These are phyloP conservation scores for Gossypium anomalum DNA, from an alignment of 345 rosid genomes.

Conservation along the genomic window DNA sequence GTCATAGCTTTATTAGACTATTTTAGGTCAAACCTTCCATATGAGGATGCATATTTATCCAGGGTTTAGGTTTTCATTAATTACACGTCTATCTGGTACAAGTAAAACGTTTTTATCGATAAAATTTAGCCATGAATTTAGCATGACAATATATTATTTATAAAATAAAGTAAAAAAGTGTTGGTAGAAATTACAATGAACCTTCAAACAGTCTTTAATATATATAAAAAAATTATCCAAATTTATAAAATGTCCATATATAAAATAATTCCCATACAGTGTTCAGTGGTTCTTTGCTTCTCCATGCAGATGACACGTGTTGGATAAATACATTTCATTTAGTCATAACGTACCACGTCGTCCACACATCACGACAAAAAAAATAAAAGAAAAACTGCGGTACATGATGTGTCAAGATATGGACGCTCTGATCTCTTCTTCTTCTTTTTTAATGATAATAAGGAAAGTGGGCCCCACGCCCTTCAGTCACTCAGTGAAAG, in stretches of 20 bases:
- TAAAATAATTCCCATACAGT: background rate
- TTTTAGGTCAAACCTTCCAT: background rate
- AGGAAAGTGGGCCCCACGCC: slow-evolving; percentile 15
- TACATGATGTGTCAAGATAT: slow-evolving; percentile 25
- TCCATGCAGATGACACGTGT: background rate
- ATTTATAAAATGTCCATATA: too few species aligned
- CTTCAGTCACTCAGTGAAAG: background rate
- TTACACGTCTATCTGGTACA: background rate
- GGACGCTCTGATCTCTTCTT: background rate
- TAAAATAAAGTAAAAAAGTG: too few species aligned
- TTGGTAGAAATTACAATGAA: too few species aligned
- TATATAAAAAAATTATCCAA: background rate
- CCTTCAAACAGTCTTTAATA: too few species aligned
- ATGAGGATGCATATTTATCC: background rate
- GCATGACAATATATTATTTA: too few species aligned
- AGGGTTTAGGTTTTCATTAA: background rate
- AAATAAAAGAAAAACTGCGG: background rate
- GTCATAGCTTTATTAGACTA: background rate
- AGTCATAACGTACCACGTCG: background rate
- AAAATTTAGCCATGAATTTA: too few species aligned
- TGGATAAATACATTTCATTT: background rate
- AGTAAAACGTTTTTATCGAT: background rate
- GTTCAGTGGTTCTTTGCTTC: background rate
- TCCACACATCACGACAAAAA: background rate
- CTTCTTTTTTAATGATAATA: background rate